Conservation (phyloP, 768 basidiomycete species). For the Leucogyrophana mollusca region DNA sequence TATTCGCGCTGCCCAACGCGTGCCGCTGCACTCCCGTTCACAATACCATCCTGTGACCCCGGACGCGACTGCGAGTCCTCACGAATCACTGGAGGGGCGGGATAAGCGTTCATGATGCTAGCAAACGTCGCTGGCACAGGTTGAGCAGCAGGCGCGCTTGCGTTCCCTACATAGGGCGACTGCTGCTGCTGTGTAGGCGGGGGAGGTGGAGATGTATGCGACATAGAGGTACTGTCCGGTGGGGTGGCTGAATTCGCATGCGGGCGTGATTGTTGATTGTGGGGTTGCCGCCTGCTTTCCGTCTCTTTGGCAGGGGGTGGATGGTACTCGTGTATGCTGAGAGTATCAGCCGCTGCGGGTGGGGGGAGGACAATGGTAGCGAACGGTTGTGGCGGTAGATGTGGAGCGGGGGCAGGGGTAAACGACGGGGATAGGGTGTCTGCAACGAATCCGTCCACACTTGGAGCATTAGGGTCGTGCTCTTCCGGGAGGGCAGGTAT, state of each 20-base stretch:
- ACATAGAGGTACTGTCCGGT: slow-evolving; percentile 17
- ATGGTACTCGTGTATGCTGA: slow-evolving; percentile 32
- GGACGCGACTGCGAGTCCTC: slow-evolving; percentile 26
- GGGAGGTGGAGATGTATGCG: slow-evolving; percentile 17
- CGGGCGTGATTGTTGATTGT: slow-evolving; percentile 11
- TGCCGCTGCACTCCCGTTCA: slow-evolving; percentile 11
- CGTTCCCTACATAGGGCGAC: slow-evolving; percentile 13
- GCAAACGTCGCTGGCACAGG: slow-evolving; percentile 57
- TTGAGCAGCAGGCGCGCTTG: slow-evolving; percentile 19
- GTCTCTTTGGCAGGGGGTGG: slow-evolving; percentile 21
- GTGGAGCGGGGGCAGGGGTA: slow-evolving; percentile 15
- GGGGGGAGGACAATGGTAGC: slow-evolving; percentile 31
- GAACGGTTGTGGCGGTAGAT: slow-evolving; percentile 23
- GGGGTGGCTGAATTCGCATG: slow-evolving; percentile 17
- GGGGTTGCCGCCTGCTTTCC: slow-evolving; percentile 17
- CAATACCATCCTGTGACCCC: slow-evolving; percentile 24
- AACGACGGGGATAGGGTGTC: slow-evolving; percentile 11
- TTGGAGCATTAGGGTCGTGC: slow-evolving; percentile 44
- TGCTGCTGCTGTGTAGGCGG: slow-evolving; percentile 21
- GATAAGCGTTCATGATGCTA: slow-evolving; percentile 72
- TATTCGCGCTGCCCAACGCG: slow-evolving; percentile 10
- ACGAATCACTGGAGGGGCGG: slow-evolving; percentile 30
- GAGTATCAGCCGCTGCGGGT: slow-evolving; percentile 22
- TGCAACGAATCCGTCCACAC: slow-evolving; percentile 18
- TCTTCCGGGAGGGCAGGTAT: slow-evolving; percentile 80